phyloP scores from a whole-genome alignment of 1,284 basidiomycete species.

The Papiliotrema terrestris region DNA sequence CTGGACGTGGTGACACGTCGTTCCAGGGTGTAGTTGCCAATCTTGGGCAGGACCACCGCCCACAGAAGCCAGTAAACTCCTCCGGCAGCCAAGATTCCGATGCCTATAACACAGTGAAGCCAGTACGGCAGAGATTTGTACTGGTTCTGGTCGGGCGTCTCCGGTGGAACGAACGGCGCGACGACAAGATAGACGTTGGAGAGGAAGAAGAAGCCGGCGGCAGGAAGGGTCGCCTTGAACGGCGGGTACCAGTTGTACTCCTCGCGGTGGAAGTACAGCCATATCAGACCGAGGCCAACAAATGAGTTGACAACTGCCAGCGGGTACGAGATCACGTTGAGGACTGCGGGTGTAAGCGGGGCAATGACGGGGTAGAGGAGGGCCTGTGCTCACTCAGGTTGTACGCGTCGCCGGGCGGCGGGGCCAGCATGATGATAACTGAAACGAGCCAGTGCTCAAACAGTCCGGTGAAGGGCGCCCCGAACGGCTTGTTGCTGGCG shows the following conservation, averaged over 20 bases:
- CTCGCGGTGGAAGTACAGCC: background rate
- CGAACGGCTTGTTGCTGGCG: conserved; percentile 38
- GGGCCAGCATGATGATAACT: conserved; percentile 56
- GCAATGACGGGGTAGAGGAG: background rate
- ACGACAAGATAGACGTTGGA: background rate
- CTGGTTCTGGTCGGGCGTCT: background rate
- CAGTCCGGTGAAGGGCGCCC: conserved; percentile 50
- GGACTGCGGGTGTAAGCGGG: background rate
- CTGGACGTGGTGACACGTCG: background rate
- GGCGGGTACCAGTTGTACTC: conserved; percentile 1
- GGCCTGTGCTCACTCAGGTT: conserved; percentile 26
- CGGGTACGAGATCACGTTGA: background rate
- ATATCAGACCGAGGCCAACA: background rate
- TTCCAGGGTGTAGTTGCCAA: background rate
- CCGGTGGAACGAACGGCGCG: background rate
- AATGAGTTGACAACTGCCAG: background rate
- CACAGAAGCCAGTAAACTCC: background rate
- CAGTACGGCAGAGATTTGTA: background rate
- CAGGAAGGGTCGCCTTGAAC: background rate
- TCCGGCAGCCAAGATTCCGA: background rate
- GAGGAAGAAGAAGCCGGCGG: background rate
- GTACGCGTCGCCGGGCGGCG: conserved; percentile 58
- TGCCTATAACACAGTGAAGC: background rate
- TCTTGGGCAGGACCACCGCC: background rate
- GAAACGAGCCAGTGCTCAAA: conserved; percentile 54